Evolutionary conservation across 2,329 filamentous ascomycete genomes (phyloP).

Genomic region (Phaeoacremonium minimum): DNA sequence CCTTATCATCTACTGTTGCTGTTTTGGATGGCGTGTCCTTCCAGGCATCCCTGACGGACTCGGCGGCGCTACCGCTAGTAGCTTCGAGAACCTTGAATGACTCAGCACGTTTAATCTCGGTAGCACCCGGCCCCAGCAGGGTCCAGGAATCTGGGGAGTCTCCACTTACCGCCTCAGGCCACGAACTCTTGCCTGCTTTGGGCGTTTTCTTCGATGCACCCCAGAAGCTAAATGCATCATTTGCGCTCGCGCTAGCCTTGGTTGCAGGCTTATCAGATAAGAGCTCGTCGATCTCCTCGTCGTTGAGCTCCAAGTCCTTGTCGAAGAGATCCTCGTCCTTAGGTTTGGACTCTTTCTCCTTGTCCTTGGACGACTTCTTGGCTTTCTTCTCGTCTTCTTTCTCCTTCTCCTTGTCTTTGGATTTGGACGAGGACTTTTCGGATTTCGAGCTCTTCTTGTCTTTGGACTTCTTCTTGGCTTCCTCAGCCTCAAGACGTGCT

Average conservation of each 20-base stretch:
- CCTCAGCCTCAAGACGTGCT: slow-evolving; percentile 9
- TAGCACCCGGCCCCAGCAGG: too few species aligned
- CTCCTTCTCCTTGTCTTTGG: not conserved
- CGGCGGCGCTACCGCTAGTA: slow-evolving; percentile 21
- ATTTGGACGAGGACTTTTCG: not conserved
- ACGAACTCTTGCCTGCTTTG: slow-evolving; percentile 33
- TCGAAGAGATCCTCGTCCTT: slow-evolving; percentile 12
- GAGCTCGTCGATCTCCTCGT: slow-evolving; percentile 18
- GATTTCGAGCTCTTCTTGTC: slow-evolving; percentile 8
- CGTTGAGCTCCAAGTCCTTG: slow-evolving; percentile 11
- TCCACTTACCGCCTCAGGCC: slow-evolving; percentile 21
- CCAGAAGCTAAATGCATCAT: slow-evolving; percentile 54
- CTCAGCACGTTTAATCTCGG: slow-evolving; percentile 46
- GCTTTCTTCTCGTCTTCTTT: not conserved
- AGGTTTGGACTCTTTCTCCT: too few species aligned
- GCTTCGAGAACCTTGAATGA: slow-evolving; percentile 43
- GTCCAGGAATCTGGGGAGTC: too few species aligned
- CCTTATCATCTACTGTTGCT: slow-evolving; percentile 8
- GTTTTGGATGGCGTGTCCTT: slow-evolving; percentile 34
- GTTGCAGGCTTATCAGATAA: slow-evolving; percentile 3
- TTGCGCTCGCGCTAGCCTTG: slow-evolving; percentile 17
- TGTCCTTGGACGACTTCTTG: not conserved
- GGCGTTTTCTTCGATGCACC: slow-evolving; percentile 43
- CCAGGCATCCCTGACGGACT: slow-evolving; percentile 16
- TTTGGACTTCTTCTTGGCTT: slow-evolving; percentile 16